A percentile compares a stretch with the other conserved stretches of the same genome.
phyloP scores from a whole-genome alignment of 352 stramenopile genomes.

The Phytophthora sp. region DNA sequence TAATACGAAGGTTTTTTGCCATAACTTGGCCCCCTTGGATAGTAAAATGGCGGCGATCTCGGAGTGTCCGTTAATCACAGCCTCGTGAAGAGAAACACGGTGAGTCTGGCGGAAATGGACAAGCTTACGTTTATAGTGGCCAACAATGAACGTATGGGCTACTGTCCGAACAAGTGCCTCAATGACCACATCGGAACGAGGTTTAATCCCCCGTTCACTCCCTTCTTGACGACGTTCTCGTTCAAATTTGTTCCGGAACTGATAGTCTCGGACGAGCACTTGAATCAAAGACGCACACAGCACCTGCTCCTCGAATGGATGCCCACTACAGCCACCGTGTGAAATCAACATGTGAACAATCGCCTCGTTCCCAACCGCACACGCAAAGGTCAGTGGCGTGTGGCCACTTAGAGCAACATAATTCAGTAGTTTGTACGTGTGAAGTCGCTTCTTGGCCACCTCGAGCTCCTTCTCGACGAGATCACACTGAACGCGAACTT shows the following conservation, averaged over 20 bases:
- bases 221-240: slow-evolving; percentile 19
- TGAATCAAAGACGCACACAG: slow-evolving; percentile 75
- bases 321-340: slow-evolving; percentile 53
- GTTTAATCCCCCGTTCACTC: slow-evolving; percentile 12
- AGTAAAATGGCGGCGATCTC: slow-evolving; percentile 63
- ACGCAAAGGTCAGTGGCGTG: slow-evolving; percentile 72
- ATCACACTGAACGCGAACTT: slow-evolving; percentile 32
- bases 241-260: slow-evolving; percentile 42
- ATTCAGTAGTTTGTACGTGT: slow-evolving; percentile 56
- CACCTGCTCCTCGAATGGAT: slow-evolving; percentile 54
- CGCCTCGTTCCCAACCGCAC: slow-evolving; percentile 72
- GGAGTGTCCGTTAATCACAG: slow-evolving; percentile 68
- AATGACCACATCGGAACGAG: slow-evolving; percentile 52
- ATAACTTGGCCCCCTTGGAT: slow-evolving; percentile 52
- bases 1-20: slow-evolving; percentile 69
- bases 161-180: slow-evolving; percentile 65
- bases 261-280: slow-evolving; percentile 55
- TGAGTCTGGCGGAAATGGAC: slow-evolving; percentile 60
- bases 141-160: slow-evolving; percentile 64
- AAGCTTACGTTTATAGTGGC: slow-evolving; percentile 55
- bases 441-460: slow-evolving; percentile 53
- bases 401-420: slow-evolving; percentile 70
- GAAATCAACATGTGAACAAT: slow-evolving; percentile 76
- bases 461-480: slow-evolving; percentile 45
- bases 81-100: slow-evolving; percentile 77